Percentiles rank a stretch among this genome's conserved stretches.
Evolutionary conservation across 1,139 yeast species (phyloP).

Genomic region (Saccharomyces hybrid): DNA sequence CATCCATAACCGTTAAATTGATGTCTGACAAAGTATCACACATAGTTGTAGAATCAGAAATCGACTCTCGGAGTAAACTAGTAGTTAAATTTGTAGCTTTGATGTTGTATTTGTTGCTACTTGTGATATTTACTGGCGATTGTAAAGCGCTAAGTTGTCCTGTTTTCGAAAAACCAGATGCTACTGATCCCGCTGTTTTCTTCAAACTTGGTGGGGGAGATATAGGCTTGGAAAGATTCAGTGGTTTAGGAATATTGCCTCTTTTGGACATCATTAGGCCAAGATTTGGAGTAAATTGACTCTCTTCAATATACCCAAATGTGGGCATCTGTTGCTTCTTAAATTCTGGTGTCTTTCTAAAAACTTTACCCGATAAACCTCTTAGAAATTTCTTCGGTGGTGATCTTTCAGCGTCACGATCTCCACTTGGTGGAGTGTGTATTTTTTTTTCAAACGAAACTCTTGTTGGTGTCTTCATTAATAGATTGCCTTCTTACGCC

Average conservation of each 20-base stretch:
- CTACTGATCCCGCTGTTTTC: conserved; percentile 4
- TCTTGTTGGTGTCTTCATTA: conserved; percentile 15
- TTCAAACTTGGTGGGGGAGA: conserved; percentile 18
- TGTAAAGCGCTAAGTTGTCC: neutral
- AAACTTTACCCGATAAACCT: conserved; percentile 23
- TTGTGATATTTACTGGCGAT: conserved; percentile 8
- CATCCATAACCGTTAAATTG: conserved; percentile 2
- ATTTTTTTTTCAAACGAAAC: conserved; percentile 16
- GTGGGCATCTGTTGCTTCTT: conserved; percentile 2
- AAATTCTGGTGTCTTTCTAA: conserved; percentile 15
- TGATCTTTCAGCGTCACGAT: conserved; percentile 12
- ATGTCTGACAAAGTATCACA: conserved; percentile 1
- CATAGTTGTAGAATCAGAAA: neutral
- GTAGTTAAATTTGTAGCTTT: conserved; percentile 5
- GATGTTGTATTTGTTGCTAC: neutral
- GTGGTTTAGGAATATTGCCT: conserved; percentile 19
- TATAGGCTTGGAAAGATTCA: conserved; percentile 15
- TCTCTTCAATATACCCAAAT: neutral
- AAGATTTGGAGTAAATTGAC: conserved; percentile 1
- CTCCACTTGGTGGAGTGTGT: conserved; percentile 31
- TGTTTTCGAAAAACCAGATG: neutral
- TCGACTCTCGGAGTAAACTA: conserved; percentile 3
- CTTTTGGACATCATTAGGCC: conserved; percentile 8
- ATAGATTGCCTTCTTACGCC: neutral
- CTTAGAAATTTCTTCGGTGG: conserved; percentile 21